Conservation (phyloP, 2,329 filamentous ascomycete species). For the Tolypocladium cylindrosporum region DNA sequence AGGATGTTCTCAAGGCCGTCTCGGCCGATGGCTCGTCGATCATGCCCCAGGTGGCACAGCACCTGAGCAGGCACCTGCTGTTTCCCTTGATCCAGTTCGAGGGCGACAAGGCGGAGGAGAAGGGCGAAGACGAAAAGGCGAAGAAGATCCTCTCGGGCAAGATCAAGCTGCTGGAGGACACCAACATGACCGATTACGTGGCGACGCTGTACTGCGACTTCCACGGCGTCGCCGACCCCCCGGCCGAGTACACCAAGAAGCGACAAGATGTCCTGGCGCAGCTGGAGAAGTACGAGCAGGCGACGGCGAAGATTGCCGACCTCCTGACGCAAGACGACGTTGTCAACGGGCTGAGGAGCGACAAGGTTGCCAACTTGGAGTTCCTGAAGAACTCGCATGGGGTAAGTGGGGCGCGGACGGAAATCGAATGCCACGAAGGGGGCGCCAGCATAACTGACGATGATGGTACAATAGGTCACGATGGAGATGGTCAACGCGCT, state of each 20-base stretch:
- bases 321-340: slow-evolving; percentile 83
- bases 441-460: background rate
- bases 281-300: slow-evolving; percentile 75
- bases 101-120: slow-evolving; percentile 70
- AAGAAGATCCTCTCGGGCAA: slow-evolving; percentile 74
- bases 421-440: no score
- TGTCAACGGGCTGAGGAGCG: slow-evolving; percentile 79
- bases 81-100: slow-evolving; percentile 94
- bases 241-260: slow-evolving; percentile 81
- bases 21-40: slow-evolving; percentile 64
- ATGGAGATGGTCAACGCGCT: slow-evolving; percentile 92
- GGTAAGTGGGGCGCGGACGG: slow-evolving; percentile 37
- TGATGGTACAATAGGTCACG: slow-evolving; percentile 50
- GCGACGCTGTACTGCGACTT: slow-evolving; percentile 86
- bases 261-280: slow-evolving; percentile 77
- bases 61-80: slow-evolving; percentile 92
- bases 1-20: slow-evolving; percentile 39
- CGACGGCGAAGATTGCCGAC: slow-evolving; percentile 80
- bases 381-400: slow-evolving; percentile 95
- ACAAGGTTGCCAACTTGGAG: slow-evolving; percentile 98
- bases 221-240: slow-evolving; percentile 66
- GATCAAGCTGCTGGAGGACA: slow-evolving; percentile 89
- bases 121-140: slow-evolving; percentile 46
- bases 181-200: slow-evolving; percentile 98
- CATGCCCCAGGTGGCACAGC: slow-evolving; percentile 77